Base-by-base conservation (phyloP, 371 early-diverging fungal genomes). In the Syncephalis fuscata region DNA sequence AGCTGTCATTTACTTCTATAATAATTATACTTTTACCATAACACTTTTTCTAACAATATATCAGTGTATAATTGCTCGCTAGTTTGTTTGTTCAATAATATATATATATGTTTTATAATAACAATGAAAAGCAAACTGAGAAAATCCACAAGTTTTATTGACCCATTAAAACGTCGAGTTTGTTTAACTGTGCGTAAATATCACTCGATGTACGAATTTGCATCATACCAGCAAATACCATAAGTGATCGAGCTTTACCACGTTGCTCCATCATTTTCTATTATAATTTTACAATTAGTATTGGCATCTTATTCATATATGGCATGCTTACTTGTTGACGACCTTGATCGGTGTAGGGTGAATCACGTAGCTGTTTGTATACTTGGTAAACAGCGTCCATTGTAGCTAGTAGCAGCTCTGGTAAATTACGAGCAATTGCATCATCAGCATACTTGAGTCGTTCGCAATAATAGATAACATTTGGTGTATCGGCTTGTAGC, bases 161-260 rank as follows among this genome's bases (percentile, higher is more conserved):
- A 32, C 60, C 62, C 70, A 84, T 77, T 61, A 70, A 56, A 5
- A 77, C 75, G 27, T 80, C 76, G 57, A 78, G 71, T 48, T 78
- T 76, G 59, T 81, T 89, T 42, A 92, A 64, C 50, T 70, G 70
- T 9, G 78, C 74, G 46, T 81, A 76, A 0, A 78, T 78, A 46
- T 88, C 90, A 2, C 71, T 68, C 4, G 89, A 82, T 60, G 90
- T 82, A 20, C 81, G 66, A 63, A 84, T 83, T 60, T 83, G 83
- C 48, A 89, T 71, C 51, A 76, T 68, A 9, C 89, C 88, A 0
- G 83, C 76, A 71, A 87, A 88, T 39, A 78, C 69, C 56, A 84
- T 71, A 14, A 92, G 44, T 3, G 76, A 70, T 38, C 78, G 73
- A 9, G 77, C 74, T 38, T 64, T 64, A 17, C 62, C 38, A 20